Evolutionary conservation across 495 filamentous ascomycete genomes (phyloP), one percentile per base, ranked within the genome.

Genomic region (Amphirosellinia nigrospora): DNA sequence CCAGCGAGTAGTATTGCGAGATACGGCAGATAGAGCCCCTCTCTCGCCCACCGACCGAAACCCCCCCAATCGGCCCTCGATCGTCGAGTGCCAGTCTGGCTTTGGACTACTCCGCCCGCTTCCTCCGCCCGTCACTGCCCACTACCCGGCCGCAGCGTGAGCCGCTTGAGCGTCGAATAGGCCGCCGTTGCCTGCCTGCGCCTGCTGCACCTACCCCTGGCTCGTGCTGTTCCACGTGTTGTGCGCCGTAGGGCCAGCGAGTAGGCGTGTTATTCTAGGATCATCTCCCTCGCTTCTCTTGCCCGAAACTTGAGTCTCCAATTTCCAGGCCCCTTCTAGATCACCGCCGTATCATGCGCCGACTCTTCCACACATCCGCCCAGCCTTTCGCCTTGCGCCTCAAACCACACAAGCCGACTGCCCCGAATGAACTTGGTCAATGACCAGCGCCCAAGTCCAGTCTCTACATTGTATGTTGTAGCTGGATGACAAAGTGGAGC

Each of bases 141-240:
- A 46, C 48, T 23, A 34, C 45, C 58, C 46, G n/a, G 59, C 48
- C 38, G 30, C 26, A 16, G 43, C 36, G 38, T 48, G 28, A 64
- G 38, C 48, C 59, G 48, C 46, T 70, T n/a, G 60, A 56, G 43
- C 45, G 50, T 70, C 68, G 28, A 70, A 53, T 41, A 58, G 46
- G 43, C 21, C 38, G 46, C 45, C 59, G 43, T 52, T 58, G 68
- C 60, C 68, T 70, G 60, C 60, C 52, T 70, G 43, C 39, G 48
- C 36, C 68, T 64, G 55, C 67, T 69, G 67, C 67, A 69, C 28
- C 61, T 45, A 56, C 45, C 68, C 68, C 68, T 64, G 68, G 68
- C 68, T 38, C 23, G 59, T 70, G 48, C 59, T 32, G 50, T 41
- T 64, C 68, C 68, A 70, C 68, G 68, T 70, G 68, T 52, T 63